Conservation (phyloP, 2,329 filamentous ascomycete genomes). For the Neonectria faginata region DNA sequence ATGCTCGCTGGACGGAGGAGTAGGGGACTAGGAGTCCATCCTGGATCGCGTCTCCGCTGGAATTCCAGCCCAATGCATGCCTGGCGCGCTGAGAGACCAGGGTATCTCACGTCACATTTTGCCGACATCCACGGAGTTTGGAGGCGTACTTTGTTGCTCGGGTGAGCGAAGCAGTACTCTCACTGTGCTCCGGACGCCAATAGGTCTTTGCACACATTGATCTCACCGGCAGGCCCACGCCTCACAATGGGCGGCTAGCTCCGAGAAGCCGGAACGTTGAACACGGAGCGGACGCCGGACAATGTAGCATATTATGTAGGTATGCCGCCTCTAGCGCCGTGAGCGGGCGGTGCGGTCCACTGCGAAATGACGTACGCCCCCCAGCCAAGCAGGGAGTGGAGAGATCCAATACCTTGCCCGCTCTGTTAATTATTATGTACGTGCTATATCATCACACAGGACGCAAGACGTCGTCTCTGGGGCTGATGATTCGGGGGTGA, state of each 20-base stretch:
- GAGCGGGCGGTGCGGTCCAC: constrained; percentile 17
- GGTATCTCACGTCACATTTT: background rate
- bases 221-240: background rate
- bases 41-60: constrained; percentile 16
- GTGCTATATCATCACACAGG: constrained; percentile 11
- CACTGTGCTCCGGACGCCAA: background rate
- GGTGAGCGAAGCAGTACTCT: background rate
- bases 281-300: constrained; percentile 17
- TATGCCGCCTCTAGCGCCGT: constrained; percentile 14
- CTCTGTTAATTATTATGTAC: constrained; percentile 5
- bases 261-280: background rate
- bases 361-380: constrained; percentile 46
- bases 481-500: background rate
- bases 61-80: constrained; percentile 12
- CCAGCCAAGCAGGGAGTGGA: constrained; percentile 25
- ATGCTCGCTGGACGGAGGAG: background rate
- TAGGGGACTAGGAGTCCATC: background rate
- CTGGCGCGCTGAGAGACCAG: constrained; percentile 3
- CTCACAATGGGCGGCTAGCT: background rate
- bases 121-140: background rate
- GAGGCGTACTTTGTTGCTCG: background rate
- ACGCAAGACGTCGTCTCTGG: background rate
- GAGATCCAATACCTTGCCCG: constrained; percentile 12
- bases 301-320: constrained; percentile 5
- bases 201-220: no score